These are phyloP conservation scores for Kwoniella heveanensis DNA, from an alignment of 768 basidiomycete species.

Conservation along the genomic window DNA sequence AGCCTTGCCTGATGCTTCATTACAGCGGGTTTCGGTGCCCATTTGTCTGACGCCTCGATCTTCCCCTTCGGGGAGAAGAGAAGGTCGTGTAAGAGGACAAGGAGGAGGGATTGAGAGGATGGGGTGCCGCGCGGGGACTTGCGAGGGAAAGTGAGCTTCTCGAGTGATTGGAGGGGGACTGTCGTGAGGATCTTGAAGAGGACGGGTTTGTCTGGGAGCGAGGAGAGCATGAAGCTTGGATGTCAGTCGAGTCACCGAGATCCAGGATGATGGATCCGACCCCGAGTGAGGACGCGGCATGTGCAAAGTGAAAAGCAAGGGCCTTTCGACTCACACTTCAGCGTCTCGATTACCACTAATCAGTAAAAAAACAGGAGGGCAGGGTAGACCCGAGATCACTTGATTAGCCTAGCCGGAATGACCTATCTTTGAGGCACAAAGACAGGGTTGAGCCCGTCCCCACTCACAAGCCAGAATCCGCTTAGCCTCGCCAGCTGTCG, in stretches of 20 bases:
- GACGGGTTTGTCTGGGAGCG: constrained; percentile 85
- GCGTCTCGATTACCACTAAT: constrained; percentile 81
- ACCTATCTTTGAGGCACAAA: too few species aligned
- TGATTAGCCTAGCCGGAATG: too few species aligned
- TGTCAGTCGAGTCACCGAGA: too few species aligned
- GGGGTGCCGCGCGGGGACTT: constrained; percentile 41
- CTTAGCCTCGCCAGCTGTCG: constrained; percentile 47
- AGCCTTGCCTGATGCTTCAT: constrained; percentile 87
- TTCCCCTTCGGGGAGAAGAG: constrained; percentile 70
- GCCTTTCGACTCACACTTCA: constrained; percentile 76
- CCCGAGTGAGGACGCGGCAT: too few species aligned
- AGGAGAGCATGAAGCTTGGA: too few species aligned
- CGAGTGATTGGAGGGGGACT: constrained; percentile 70
- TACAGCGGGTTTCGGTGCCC: constrained; percentile 80
- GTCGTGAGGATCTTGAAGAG: constrained; percentile 70
- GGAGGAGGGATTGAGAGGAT: constrained; percentile 68
- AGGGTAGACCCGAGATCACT: not conserved
- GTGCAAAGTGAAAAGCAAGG: not conserved
- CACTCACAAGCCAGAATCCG: constrained; percentile 53
- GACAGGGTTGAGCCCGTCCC: too few species aligned
- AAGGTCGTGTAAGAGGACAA: constrained; percentile 88
- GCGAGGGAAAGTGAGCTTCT: constrained; percentile 69
- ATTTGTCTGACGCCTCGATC: constrained; percentile 85
- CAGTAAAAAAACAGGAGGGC: too few species aligned
- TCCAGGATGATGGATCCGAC: too few species aligned